Percentiles rank a stretch among this genome's conserved stretches.
phyloP scores from a whole-genome alignment of 208 protist species.

The Sergeia podlipaevii region DNA sequence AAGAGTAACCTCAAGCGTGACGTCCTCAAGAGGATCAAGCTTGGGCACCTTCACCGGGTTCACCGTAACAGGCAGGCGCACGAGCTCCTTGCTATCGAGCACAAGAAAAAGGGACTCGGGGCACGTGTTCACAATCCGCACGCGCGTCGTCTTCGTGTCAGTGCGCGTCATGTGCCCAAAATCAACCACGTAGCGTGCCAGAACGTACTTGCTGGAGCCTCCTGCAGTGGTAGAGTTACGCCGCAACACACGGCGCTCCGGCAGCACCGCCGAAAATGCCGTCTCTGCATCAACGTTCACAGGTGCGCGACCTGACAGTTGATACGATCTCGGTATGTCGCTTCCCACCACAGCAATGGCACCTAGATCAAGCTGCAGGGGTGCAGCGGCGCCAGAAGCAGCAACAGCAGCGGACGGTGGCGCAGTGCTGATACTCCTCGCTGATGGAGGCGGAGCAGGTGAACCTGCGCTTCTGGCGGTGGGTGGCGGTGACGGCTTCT shows the following conservation, averaged over 20 bases:
- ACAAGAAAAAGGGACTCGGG: slow-evolving; percentile 53
- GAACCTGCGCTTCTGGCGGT: not conserved
- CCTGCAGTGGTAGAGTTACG: slow-evolving; percentile 49
- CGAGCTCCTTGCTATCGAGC: slow-evolving; percentile 77
- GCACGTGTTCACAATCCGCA: slow-evolving; percentile 88
- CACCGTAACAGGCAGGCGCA: slow-evolving; percentile 46
- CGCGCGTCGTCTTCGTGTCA: slow-evolving; percentile 60
- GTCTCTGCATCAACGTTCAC: too few relatives aligned
- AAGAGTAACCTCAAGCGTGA: slow-evolving; percentile 52
- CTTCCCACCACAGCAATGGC: too few relatives aligned
- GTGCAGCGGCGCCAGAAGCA: too few relatives aligned
- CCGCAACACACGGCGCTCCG: slow-evolving; percentile 29
- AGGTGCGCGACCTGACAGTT: too few relatives aligned
- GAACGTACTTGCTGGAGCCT: slow-evolving; percentile 46
- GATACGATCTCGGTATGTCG: too few relatives aligned
- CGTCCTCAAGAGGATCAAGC: slow-evolving; percentile 45
- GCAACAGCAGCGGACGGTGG: not conserved
- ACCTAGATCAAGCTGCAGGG: too few relatives aligned
- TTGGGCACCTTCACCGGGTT: slow-evolving; percentile 77
- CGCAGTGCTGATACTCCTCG: not conserved
- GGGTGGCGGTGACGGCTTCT: too few relatives aligned
- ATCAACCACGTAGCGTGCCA: slow-evolving; percentile 89
- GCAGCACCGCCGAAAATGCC: not conserved
- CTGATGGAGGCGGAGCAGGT: not conserved
- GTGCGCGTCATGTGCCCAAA: slow-evolving; percentile 94